Percentiles rank a stretch among this genome's conserved stretches.
phyloP scores from a whole-genome alignment of 768 basidiomycete species.

The Coprinopsis cinerea region DNA sequence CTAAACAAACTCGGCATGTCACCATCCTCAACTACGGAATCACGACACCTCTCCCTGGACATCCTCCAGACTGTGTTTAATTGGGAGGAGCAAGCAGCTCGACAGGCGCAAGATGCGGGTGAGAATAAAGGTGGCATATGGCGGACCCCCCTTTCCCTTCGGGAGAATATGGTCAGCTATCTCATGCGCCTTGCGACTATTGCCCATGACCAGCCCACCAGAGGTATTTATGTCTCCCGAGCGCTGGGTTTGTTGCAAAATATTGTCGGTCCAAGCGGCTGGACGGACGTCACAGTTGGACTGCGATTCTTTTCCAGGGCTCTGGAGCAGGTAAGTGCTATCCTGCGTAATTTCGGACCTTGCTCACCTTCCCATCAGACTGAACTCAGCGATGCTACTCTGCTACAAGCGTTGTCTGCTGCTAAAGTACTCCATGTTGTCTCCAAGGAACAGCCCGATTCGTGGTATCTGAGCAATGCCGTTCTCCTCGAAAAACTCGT shows the following conservation, averaged over 20 bases:
- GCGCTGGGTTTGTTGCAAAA: conserved; percentile 63
- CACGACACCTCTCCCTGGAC: conserved; percentile 83
- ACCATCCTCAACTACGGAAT: conserved; percentile 63
- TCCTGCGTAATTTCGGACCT: neutral
- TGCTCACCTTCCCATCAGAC: neutral
- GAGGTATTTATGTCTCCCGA: conserved; percentile 49
- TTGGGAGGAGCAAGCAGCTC: conserved; percentile 77
- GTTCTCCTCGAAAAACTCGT: conserved; percentile 73
- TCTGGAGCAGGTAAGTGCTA: conserved; percentile 63
- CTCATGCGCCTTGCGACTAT: conserved; percentile 86
- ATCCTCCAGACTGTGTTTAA: conserved; percentile 86
- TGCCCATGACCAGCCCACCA: conserved; percentile 46
- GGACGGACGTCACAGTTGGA: conserved; percentile 90
- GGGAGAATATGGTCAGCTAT: conserved; percentile 93
- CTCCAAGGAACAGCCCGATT: conserved; percentile 72
- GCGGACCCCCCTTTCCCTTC: conserved; percentile 71
- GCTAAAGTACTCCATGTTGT: conserved; percentile 89
- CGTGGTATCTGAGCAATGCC: conserved; percentile 76
- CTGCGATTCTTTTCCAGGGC: conserved; percentile 83
- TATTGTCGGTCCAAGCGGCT: conserved; percentile 78
- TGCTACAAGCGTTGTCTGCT: conserved; percentile 68
- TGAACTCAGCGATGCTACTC: conserved; percentile 61
- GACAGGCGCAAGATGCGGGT: conserved; percentile 13
- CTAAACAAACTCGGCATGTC: conserved; percentile 84
- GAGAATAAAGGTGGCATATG: conserved; percentile 34